Conservation (phyloP, 2,329 filamentous ascomycete species). For the Botrytis medusae region DNA sequence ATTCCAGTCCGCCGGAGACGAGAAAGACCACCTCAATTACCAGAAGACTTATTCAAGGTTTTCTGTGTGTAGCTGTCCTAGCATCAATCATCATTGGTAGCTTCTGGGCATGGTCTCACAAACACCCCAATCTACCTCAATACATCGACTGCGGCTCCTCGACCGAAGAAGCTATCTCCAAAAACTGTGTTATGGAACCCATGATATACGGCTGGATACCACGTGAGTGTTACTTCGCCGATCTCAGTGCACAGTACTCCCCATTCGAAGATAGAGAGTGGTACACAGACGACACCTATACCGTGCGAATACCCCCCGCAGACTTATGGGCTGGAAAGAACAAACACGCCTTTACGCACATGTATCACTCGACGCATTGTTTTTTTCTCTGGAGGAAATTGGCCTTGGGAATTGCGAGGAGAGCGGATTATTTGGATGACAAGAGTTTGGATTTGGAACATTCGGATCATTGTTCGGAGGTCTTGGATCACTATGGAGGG, state of each 20-base stretch:
- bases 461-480: constrained; percentile 12
- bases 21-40: neutral
- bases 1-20: too few species aligned
- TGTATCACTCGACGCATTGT: constrained; percentile 12
- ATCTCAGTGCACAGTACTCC: constrained; percentile 4
- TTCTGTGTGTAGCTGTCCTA: neutral
- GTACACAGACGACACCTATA: neutral
- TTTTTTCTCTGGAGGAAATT: constrained; percentile 14
- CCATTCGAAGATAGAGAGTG: constrained; percentile 12
- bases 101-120: neutral
- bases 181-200: neutral
- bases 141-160: neutral
- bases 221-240: neutral
- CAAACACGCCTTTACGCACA: neutral
- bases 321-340: constrained; percentile 14
- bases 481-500: constrained; percentile 15
- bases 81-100: neutral
- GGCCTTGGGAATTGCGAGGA: neutral
- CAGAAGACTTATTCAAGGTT: neutral
- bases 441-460: constrained; percentile 8
- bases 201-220: constrained; percentile 6
- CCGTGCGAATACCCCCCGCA: neutral
- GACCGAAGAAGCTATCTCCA: constrained; percentile 6
- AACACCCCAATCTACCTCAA: neutral
- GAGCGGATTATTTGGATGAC: constrained; percentile 6